These are phyloP conservation scores for Solanum hybrid DNA, from an alignment of 305 asterid species.

Conservation along the genomic window DNA sequence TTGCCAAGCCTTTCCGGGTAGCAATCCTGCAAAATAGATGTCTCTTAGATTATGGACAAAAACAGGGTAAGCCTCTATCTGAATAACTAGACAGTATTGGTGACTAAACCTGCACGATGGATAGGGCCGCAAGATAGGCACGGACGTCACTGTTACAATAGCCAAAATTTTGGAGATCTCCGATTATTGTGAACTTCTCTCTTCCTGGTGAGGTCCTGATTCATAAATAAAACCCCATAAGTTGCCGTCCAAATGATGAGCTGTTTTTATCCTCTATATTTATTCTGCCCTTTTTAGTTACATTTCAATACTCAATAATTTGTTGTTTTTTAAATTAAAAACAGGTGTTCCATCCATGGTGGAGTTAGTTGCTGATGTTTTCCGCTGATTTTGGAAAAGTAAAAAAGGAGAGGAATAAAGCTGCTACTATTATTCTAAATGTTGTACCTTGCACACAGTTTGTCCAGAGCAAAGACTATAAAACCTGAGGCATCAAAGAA, in stretches of 20 bases:
- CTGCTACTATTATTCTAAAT: background rate
- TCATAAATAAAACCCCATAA: background rate
- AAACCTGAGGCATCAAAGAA: constrained; percentile 9
- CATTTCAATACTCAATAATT: background rate
- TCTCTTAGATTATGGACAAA: background rate
- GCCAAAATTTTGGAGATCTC: constrained; percentile 50
- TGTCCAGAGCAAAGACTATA: constrained; percentile 9
- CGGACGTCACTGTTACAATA: constrained; percentile 56
- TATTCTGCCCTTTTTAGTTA: background rate
- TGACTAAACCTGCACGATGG: constrained; percentile 52
- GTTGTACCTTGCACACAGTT: constrained; percentile 9
- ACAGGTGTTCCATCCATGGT: background rate
- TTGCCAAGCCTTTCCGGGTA: constrained; percentile 82
- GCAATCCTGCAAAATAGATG: constrained; percentile 40
- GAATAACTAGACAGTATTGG: background rate
- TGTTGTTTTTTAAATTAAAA: background rate
- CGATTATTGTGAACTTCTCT: constrained; percentile 32
- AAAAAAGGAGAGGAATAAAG: background rate
- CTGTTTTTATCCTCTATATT: background rate
- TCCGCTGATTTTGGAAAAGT: background rate
- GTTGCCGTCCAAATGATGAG: background rate
- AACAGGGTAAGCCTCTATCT: background rate
- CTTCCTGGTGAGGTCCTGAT: constrained; percentile 16
- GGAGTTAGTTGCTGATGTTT: background rate
- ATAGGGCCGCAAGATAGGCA: constrained; percentile 54